phyloP scores from a whole-genome alignment of 2,329 filamentous ascomycete genomes.

The Hysterium pulicare region DNA sequence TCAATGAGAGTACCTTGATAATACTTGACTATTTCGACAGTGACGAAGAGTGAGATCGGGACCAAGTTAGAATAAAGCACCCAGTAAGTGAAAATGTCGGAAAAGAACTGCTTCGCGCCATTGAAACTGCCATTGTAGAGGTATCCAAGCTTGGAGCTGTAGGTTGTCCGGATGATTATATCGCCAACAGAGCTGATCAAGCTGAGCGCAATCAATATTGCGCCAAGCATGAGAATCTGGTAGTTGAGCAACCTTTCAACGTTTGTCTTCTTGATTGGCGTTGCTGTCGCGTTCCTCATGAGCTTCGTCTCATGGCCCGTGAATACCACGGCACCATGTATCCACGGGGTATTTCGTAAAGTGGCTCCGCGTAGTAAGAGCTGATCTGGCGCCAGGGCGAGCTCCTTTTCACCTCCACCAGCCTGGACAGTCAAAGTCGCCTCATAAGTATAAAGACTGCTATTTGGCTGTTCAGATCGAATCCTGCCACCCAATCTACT shows the following conservation, averaged over 20 bases:
- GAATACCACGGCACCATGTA: conserved; percentile 94
- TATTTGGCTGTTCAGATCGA: conserved; percentile 95
- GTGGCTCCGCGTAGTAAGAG: conserved; percentile 89
- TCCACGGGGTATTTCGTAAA: conserved; percentile 92
- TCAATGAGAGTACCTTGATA: conserved; percentile 98
- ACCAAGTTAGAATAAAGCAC: conserved; percentile 95
- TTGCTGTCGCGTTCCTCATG: conserved; percentile 96
- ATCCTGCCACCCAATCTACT: conserved; percentile 81
- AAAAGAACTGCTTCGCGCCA: conserved; percentile 78
- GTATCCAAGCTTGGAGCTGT: conserved; percentile 64
- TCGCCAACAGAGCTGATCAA: conserved; percentile 90
- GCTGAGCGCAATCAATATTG: conserved; percentile 78
- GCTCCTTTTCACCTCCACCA: conserved; percentile 88
- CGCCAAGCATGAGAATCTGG: conserved; percentile 86
- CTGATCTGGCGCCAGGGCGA: conserved; percentile 87
- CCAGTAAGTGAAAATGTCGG: conserved; percentile 97
- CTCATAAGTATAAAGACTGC: conserved; percentile 97
- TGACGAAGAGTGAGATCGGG: conserved; percentile 96
- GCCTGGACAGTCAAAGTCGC: conserved; percentile 88
- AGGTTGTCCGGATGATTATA: conserved; percentile 69
- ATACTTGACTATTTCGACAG: conserved; percentile 96
- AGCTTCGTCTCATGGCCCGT: conserved; percentile 98
- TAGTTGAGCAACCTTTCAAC: conserved; percentile 92
- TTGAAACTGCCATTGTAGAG: conserved; percentile 61
- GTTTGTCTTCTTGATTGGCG: conserved; percentile 95